Evolutionary conservation across 2,329 filamentous ascomycete species (phyloP).

Genomic region (Coleophoma crateriformis): DNA sequence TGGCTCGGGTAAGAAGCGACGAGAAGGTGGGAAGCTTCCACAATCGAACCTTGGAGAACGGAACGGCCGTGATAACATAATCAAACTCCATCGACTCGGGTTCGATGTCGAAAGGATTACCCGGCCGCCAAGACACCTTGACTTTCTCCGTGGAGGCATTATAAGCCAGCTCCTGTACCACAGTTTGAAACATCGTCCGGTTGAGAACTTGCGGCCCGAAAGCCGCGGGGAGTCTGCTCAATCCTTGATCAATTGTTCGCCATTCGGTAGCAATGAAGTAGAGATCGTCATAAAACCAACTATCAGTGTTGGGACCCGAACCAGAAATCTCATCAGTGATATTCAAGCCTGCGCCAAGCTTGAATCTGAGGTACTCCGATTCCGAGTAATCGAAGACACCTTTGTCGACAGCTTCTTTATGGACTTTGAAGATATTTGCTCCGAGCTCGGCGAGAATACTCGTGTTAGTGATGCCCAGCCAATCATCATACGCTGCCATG

Average conservation of each 20-base stretch:
- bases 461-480: conserved; percentile 5
- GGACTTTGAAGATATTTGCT: conserved; percentile 15
- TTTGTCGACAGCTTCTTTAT: conserved; percentile 51
- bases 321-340: conserved; percentile 24
- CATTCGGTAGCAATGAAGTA: conserved; percentile 16
- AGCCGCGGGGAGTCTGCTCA: conserved; percentile 53
- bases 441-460: conserved; percentile 44
- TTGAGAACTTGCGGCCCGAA: conserved; percentile 58
- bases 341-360: conserved; percentile 60
- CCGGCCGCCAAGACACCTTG: conserved; percentile 49
- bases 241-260: conserved; percentile 29
- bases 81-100: conserved; percentile 14
- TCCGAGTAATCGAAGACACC: conserved; percentile 66
- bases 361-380: conserved; percentile 64
- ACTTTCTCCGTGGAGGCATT: conserved; percentile 45
- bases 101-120: conserved; percentile 11
- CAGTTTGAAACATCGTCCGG: conserved; percentile 48
- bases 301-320: conserved; percentile 34
- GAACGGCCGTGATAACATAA: conserved; percentile 16
- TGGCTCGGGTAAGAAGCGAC: conserved; percentile 39
- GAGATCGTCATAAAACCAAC: conserved; percentile 16
- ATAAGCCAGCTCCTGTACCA: conserved; percentile 51
- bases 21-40: conserved; percentile 26
- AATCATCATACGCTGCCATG: conserved; percentile 6
- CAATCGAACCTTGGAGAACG: conserved; percentile 23